These are phyloP conservation scores for Homolaphlyctis polyrhiza DNA, from an alignment of 371 early-diverging fungal genomes.

Conservation along the genomic window DNA sequence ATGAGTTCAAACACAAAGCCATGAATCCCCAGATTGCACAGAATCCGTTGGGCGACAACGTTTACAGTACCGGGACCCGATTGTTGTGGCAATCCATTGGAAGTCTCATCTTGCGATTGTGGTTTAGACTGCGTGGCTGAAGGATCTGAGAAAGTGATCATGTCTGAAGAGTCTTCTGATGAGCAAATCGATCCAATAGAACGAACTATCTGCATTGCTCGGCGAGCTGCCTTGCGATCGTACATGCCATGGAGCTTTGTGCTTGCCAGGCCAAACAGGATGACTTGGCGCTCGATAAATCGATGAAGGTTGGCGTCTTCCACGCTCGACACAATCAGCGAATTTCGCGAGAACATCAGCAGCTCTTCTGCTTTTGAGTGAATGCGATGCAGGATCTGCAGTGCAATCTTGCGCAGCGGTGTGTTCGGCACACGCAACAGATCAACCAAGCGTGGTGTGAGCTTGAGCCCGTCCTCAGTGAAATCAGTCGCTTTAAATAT, in stretches of 20 bases:
- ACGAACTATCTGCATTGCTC: not conserved
- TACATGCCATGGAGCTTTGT: not conserved
- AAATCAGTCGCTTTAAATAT: conserved; percentile 39
- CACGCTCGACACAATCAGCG: conserved; percentile 20
- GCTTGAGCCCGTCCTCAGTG: not conserved
- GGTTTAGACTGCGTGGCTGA: not conserved
- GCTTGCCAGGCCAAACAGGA: not conserved
- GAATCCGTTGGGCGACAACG: conserved; percentile 13
- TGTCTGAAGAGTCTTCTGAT: not conserved
- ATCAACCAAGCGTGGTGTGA: conserved; percentile 20
- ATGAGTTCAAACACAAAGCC: conserved; percentile 7
- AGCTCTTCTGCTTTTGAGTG: conserved; percentile 40
- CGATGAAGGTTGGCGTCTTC: conserved; percentile 19
- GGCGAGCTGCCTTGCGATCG: not conserved
- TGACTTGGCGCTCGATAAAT: not conserved
- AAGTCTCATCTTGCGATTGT: not conserved
- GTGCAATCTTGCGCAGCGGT: conserved; percentile 36
- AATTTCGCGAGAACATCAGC: conserved; percentile 12
- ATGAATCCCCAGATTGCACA: conserved; percentile 25
- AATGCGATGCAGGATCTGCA: conserved; percentile 45
- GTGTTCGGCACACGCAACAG: conserved; percentile 43
- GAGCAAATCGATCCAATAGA: not conserved
- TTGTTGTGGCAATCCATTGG: not conserved
- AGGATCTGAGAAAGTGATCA: not conserved
- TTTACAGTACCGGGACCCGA: not conserved